These are phyloP conservation scores for Capsicum baccatum DNA, from an alignment of 257 asterid genomes.

Conservation along the genomic window DNA sequence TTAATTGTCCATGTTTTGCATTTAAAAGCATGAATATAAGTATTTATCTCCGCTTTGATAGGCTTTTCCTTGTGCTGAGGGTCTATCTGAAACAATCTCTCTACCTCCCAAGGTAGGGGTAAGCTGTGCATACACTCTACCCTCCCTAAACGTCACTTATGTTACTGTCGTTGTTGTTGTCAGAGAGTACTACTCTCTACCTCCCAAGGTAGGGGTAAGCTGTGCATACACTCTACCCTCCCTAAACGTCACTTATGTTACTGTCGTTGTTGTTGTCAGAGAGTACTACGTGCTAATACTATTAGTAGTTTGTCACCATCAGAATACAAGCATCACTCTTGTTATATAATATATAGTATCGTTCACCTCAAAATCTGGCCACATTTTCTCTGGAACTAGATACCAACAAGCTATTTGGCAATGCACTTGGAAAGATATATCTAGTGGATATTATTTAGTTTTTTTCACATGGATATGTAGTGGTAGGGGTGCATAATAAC, in stretches of 20 bases:
- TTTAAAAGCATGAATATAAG: slow-evolving; percentile 4
- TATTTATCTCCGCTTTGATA: background rate
- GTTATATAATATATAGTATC: background rate
- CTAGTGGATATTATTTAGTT: background rate
- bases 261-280: background rate
- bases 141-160: background rate
- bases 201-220: background rate
- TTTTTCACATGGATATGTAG: slow-evolving; percentile 19
- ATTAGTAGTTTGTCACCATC: background rate
- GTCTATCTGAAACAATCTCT: background rate
- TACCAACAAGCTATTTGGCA: background rate
- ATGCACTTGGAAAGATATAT: background rate
- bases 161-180: background rate
- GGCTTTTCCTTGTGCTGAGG: background rate
- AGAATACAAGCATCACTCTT: background rate
- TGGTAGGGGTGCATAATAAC: slow-evolving; percentile 24
- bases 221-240: background rate
- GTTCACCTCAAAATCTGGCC: background rate
- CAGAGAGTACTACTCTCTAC: background rate
- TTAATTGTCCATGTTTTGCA: background rate
- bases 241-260: background rate
- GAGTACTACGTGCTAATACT: background rate
- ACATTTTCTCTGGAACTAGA: background rate
- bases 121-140: background rate
- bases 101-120: background rate